Conservation (phyloP, 495 filamentous ascomycete species). For the Alectoria sarmentosa region DNA sequence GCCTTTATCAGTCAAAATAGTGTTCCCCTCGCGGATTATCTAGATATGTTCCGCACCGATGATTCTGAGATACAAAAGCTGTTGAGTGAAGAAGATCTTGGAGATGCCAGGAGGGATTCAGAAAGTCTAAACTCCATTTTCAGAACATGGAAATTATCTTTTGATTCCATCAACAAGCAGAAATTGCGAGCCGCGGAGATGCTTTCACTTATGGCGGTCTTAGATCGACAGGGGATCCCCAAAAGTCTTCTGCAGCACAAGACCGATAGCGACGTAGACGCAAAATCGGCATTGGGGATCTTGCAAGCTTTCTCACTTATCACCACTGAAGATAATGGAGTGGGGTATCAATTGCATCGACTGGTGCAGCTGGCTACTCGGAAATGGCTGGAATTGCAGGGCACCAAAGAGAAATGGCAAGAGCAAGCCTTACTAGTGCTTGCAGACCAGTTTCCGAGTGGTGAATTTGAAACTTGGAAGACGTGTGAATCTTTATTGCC, state of each 20-base stretch:
- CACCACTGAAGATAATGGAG: slow-evolving; percentile 13
- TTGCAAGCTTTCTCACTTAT: slow-evolving; percentile 40
- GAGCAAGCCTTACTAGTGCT: slow-evolving; percentile 31
- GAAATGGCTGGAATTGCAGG: slow-evolving; percentile 36
- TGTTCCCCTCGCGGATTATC: slow-evolving; percentile 30
- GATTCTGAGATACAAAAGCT: slow-evolving; percentile 24
- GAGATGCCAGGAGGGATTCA: slow-evolving; percentile 28
- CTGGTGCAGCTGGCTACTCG: slow-evolving; percentile 39
- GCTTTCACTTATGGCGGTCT: slow-evolving; percentile 39
- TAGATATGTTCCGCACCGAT: slow-evolving; percentile 28
- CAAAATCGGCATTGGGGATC: slow-evolving; percentile 33
- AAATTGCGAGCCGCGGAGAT: slow-evolving; percentile 36
- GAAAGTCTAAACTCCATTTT: slow-evolving; percentile 30
- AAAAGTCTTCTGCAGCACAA: slow-evolving; percentile 29
- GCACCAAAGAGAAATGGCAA: slow-evolving; percentile 26
- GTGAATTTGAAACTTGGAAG: slow-evolving; percentile 31
- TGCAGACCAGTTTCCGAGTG: slow-evolving; percentile 31
- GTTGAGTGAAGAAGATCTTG: slow-evolving; percentile 23
- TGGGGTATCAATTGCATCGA: slow-evolving; percentile 35
- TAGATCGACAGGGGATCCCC: slow-evolving; percentile 39
- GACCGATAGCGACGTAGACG: slow-evolving; percentile 25
- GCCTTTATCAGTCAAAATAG: slow-evolving; percentile 31
- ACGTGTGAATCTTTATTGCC: slow-evolving; percentile 33
- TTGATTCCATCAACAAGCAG: slow-evolving; percentile 35
- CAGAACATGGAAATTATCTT: slow-evolving; percentile 35